phyloP scores from a whole-genome alignment of 2,329 filamentous ascomycete species.

The Dryadomyces quercivorus region DNA sequence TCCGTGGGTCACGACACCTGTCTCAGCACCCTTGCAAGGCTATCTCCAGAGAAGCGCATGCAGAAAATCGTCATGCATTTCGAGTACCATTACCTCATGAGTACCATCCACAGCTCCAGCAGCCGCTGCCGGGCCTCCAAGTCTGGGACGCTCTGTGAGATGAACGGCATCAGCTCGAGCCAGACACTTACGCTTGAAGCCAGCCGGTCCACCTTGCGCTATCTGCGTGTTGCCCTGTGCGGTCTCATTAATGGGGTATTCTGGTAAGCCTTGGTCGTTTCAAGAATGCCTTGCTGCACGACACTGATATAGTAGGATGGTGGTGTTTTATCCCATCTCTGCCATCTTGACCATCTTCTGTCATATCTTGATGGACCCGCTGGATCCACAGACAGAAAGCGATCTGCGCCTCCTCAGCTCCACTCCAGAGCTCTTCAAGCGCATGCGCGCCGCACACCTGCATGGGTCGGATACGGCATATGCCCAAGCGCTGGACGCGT shows the following conservation, averaged over 20 bases:
- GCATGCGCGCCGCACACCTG: slow-evolving; percentile 15
- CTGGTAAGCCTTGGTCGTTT: slow-evolving; percentile 24
- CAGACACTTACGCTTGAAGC: slow-evolving; percentile 40
- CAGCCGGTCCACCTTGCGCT: slow-evolving; percentile 40
- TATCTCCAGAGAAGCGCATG: slow-evolving; percentile 13
- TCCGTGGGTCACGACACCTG: slow-evolving; percentile 13
- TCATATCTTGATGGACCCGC: slow-evolving; percentile 36
- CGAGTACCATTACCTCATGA: slow-evolving; percentile 43
- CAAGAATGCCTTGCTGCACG: not conserved
- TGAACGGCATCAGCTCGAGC: slow-evolving; percentile 27
- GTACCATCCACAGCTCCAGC: slow-evolving; percentile 43
- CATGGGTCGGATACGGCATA: no score
- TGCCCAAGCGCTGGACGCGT: no score
- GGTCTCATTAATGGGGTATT: slow-evolving; percentile 33
- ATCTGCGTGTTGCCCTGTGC: slow-evolving; percentile 28
- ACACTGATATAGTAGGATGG: slow-evolving; percentile 24
- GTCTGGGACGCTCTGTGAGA: slow-evolving; percentile 20
- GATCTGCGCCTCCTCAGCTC: slow-evolving; percentile 33
- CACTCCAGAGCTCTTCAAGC: slow-evolving; percentile 29
- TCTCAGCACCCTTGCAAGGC: slow-evolving; percentile 2
- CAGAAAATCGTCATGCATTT: slow-evolving; percentile 34
- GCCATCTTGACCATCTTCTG: slow-evolving; percentile 42
- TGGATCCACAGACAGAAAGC: slow-evolving; percentile 25
- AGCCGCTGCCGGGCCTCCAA: slow-evolving; percentile 33
- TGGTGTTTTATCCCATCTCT: slow-evolving; percentile 43